These are phyloP conservation scores for Glonium stellatum DNA, from an alignment of 495 filamentous ascomycete species.

Conservation along the genomic window DNA sequence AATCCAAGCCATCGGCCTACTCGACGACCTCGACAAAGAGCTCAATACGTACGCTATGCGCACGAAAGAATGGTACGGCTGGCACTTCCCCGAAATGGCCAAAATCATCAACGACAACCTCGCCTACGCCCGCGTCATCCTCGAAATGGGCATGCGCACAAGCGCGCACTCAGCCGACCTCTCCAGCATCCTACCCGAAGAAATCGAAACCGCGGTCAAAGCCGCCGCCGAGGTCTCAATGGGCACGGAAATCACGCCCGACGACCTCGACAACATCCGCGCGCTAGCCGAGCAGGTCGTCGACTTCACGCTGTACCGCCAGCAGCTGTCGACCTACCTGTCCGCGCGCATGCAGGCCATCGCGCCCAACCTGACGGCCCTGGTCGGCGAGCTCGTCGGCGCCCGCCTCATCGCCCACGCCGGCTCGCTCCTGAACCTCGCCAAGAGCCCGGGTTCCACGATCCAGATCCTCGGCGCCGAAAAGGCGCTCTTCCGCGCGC, in stretches of 20 bases:
- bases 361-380: constrained; percentile 88
- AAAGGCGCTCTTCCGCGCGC: constrained; percentile 94
- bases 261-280: constrained; percentile 86
- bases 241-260: constrained; percentile 89
- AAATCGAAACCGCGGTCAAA: constrained; percentile 89
- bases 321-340: constrained; percentile 81
- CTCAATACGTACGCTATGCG: constrained; percentile 98
- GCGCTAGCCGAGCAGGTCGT: constrained; percentile 90
- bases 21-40: constrained; percentile 98
- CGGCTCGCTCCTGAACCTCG: constrained; percentile 88
- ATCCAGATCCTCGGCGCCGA: constrained; percentile 97
- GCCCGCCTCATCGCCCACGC: constrained; percentile 93
- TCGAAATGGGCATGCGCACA: constrained; percentile 78
- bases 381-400: constrained; percentile 91
- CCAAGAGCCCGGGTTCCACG: constrained; percentile 92
- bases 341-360: constrained; percentile 92
- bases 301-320: constrained; percentile 79
- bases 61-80: constrained; percentile 99
- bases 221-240: constrained; percentile 91
- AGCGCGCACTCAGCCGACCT: constrained; percentile 72
- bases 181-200: constrained; percentile 87
- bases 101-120: constrained; percentile 97
- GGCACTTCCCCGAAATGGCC: constrained; percentile 98
- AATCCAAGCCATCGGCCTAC: constrained; percentile 53
- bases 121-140: constrained; percentile 80